Base-by-base conservation (phyloP, 2,329 filamentous ascomycete genomes). In the Fusarium illudens region DNA sequence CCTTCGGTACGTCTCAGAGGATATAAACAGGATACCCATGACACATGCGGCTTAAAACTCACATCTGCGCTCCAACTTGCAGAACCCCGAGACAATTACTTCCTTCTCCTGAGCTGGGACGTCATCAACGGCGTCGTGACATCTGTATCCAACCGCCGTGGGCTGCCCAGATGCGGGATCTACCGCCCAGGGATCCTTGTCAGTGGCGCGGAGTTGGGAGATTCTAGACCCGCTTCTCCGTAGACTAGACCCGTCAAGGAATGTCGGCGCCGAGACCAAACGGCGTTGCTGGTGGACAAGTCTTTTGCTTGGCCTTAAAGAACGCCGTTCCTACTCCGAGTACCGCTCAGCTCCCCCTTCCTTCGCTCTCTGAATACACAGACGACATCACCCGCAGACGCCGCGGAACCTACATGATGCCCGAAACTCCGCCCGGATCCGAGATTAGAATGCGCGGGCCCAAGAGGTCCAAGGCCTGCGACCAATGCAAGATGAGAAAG, bases 401-500 rank as follows among this genome's bases (percentile, higher is more conserved):
- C 48, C 48, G 48, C 30, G 48, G 48, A 33, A 51, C 4, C 20
- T 33, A 22, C 29, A 33, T 20, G 11, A 66, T 66, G 64, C 27
- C 58, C 36, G 58, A 17, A 3, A 50, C 57, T 52, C 57, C 46
- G 33, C 17, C 52, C 30, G 12, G 4, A 15, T 4, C 32, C 27
- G 53, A 60, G 20, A 60, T 33, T 46, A 58, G 60, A 36, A 39
- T 70, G 36, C 62, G 61, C 3, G 62, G 70, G 6, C 39, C 64
- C 1, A 54, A 70, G 6, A 63, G 48, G 4, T 68, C 70, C 10
- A 72, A 72, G 54, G 69, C 70, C 6, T 72, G 70, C 25, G 60
- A 72, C 51, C 55, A 62, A 13, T 72, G 70, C 62, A 72, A 72
- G 50, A 27, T 44, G 17, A 58, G 70, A 15, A 72, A 72, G 60